Evolutionary conservation across 2,329 filamentous ascomycete genomes (phyloP).

Genomic region (Aureobasidium pullulans): DNA sequence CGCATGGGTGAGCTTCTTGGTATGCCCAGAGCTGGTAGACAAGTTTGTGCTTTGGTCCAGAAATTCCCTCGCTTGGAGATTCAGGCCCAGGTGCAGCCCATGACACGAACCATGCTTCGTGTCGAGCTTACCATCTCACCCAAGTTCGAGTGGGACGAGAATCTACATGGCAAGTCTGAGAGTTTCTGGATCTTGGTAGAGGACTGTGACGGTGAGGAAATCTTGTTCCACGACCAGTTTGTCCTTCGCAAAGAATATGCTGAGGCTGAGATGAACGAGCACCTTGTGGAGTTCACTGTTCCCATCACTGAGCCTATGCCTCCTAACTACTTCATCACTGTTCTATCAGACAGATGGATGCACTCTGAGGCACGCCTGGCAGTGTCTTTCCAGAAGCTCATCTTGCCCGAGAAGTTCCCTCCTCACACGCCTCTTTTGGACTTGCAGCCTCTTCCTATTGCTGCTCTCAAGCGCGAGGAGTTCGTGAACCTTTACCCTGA

Average conservation of each 20-base stretch:
- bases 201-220: slow-evolving; percentile 93
- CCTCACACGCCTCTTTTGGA: slow-evolving; percentile 88
- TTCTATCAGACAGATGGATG: slow-evolving; percentile 97
- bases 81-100: slow-evolving; percentile 86
- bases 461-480: slow-evolving; percentile 79
- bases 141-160: slow-evolving; percentile 92
- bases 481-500: slow-evolving; percentile 74
- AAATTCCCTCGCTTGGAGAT: slow-evolving; percentile 93
- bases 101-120: slow-evolving; percentile 87
- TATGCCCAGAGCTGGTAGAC: slow-evolving; percentile 77
- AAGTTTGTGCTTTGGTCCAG: slow-evolving; percentile 76
- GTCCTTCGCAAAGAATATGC: slow-evolving; percentile 86
- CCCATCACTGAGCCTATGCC: slow-evolving; percentile 97
- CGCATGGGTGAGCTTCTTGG: slow-evolving; percentile 92
- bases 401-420: slow-evolving; percentile 91
- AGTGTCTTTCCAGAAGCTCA: slow-evolving; percentile 89
- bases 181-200: slow-evolving; percentile 97
- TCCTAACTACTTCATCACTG: slow-evolving; percentile 95
- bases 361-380: slow-evolving; percentile 90
- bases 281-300: slow-evolving; percentile 92
- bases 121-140: slow-evolving; percentile 87
- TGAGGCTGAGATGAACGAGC: slow-evolving; percentile 77
- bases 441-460: slow-evolving; percentile 81
- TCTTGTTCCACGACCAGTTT: slow-evolving; percentile 92
- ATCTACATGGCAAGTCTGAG: slow-evolving; percentile 78